Evolutionary conservation across 2,329 filamentous ascomycete genomes (phyloP), one percentile per base, ranked within the genome.

Genomic region (Madurella fahalii): DNA sequence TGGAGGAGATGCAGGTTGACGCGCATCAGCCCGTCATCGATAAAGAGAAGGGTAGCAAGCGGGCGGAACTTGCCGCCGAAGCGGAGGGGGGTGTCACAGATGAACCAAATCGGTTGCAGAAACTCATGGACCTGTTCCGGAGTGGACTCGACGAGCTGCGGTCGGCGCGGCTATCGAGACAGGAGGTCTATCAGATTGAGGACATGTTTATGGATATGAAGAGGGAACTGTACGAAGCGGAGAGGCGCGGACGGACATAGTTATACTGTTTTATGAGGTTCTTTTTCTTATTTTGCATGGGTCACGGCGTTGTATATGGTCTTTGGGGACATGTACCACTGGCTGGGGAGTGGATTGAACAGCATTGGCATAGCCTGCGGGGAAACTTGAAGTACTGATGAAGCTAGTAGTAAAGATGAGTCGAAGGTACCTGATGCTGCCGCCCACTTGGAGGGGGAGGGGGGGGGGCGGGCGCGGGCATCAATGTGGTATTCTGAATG

Each of bases 201-300:
- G 86, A 92, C 66, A 73, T 90, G 63, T 77, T 94, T 66, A 89
- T 92, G 74, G 87, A 93, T 68, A 82, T 93, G 60, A 86, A 88
- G 68, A 78, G 81, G 59, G 84, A 87, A 68, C 77, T 92, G 49
- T 88, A 87, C 67, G 82, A 85, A 53, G 89, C 89, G 15, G 84
- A 84, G 63, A 75, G 75, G 63, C 78, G 87, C 58, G 78, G 81
- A 39, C 69, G 78, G 56, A 59, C 73, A 47, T 62, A 59, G 50
- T 47, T 50, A 46, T 42, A 39, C 40, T 17, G 5, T 49, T 40
- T 30, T 18, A 54, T 25, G 25, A 25, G 25, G 25, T 7, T 25
- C 25, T 50, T 53, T 53, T 53, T 40, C 4, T 41, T 17, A 47
- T 52, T 25, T 25, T 50, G 54, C 58, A 60, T 60, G 42, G 49